phyloP scores from a whole-genome alignment of 129 eudicot genomes.

The carrot (Daucus carota) region DNA sequence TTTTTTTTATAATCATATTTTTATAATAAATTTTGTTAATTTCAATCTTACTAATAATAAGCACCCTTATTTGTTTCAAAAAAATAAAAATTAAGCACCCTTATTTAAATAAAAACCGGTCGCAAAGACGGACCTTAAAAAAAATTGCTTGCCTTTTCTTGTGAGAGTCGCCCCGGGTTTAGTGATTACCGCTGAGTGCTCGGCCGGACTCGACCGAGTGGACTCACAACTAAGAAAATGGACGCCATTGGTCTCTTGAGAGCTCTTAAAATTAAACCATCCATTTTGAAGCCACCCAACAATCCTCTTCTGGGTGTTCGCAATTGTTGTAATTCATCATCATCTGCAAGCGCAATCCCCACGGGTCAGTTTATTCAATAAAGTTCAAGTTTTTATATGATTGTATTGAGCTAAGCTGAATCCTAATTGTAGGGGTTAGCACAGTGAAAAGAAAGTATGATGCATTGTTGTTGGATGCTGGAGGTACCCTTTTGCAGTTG shows the following conservation, averaged over 20 bases:
- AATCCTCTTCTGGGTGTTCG: conserved; percentile 21
- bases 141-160: no score
- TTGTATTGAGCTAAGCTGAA: background rate
- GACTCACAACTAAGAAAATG: no score
- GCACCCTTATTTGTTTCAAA: no score
- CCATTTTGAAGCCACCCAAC: conserved; percentile 22
- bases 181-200: no score
- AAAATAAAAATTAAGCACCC: no score
- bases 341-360: conserved; percentile 23
- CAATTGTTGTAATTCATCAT: conserved; percentile 20
- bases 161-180: no score
- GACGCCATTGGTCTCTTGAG: conserved; percentile 43
- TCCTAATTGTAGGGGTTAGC: conserved; percentile 17
- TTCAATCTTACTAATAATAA: no score
- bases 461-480: conserved; percentile 88
- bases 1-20: no score
- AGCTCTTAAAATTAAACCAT: conserved; percentile 45
- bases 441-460: conserved; percentile 44
- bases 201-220: no score
- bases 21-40: no score
- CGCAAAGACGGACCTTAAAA: no score
- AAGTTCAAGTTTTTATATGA: background rate
- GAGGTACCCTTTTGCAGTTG: conserved; percentile 88
- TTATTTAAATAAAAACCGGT: no score
- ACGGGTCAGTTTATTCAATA: conserved; percentile 28